Evolutionary conservation across 352 stramenopile genomes (phyloP), one percentile per base, ranked within the genome.

Genomic region (Phytophthora pini): DNA sequence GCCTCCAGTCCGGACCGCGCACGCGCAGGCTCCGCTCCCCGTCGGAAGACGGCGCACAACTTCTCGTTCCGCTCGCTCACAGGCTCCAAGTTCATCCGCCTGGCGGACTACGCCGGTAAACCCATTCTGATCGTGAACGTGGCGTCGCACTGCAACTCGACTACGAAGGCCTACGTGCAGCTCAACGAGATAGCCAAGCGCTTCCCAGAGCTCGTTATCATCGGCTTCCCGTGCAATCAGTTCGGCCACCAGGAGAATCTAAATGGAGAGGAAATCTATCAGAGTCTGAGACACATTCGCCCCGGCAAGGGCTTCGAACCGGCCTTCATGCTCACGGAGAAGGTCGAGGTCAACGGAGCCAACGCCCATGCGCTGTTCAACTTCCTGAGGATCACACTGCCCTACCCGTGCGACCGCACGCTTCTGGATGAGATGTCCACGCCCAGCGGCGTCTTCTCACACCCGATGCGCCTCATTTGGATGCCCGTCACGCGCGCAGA

Each of bases 211-310:
- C 72, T 93, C 12, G 79, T 89, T 45, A 77, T 93, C 56, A 75
- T 93, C 43, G 84, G 82, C 27, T 93, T 80, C 34, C 84, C 84
- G 36, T 93, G 84, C 64, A 93, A 93, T 65, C 84, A 91, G 69
- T 93, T 93, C 50, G 82, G 84, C 10, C 84, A 93, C 62, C 84
- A 93, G 67, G 84, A 93, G 70, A 93, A 93, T 53, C 74, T 93
- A 45, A 86, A 89, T 55, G 77, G 82, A 39, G 82, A 91, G 8
- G 84, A 93, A 61, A 93, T 93, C 61, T 83, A 88, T 59, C 68
- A 87, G 54, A 92, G 82, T 50, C 62, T 93, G 27, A 68, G 78
- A 65, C 71, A 93, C 78, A 88, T 93, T 40, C 85, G 85, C 15
- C 85, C 85, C 5, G 85, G 85, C 12, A 87, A 82, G 60, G 83